Percentiles rank a stretch among this genome's conserved stretches.
phyloP scores from a whole-genome alignment of 2,329 filamentous ascomycete species.

The Aureobasidium zeae region DNA sequence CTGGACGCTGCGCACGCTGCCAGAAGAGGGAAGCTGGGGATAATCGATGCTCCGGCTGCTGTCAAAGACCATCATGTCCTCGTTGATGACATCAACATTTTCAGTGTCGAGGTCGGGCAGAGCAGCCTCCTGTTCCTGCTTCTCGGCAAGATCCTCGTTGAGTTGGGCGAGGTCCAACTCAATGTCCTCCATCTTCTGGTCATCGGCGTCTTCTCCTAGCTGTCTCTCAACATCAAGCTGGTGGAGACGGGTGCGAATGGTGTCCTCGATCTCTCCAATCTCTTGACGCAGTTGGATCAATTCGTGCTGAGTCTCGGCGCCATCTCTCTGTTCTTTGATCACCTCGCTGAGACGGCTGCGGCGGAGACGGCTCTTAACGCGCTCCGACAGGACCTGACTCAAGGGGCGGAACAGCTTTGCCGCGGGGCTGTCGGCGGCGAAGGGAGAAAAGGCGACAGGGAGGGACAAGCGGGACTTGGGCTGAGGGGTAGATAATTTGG shows the following conservation, averaged over 20 bases:
- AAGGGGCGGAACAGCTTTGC: slow-evolving; percentile 25
- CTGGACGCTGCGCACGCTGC: slow-evolving; percentile 7
- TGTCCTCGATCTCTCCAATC: slow-evolving; percentile 29
- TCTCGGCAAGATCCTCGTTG: slow-evolving; percentile 23
- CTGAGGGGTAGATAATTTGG: slow-evolving; percentile 19
- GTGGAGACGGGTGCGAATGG: slow-evolving; percentile 25
- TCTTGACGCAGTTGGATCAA: slow-evolving; percentile 30
- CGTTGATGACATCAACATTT: slow-evolving; percentile 20
- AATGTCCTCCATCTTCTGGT: slow-evolving; percentile 25
- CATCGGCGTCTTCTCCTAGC: slow-evolving; percentile 31
- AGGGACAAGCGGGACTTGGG: slow-evolving; percentile 27
- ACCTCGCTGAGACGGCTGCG: slow-evolving; percentile 35
- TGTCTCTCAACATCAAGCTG: slow-evolving; percentile 33
- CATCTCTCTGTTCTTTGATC: slow-evolving; percentile 26
- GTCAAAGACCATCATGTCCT: slow-evolving; percentile 28
- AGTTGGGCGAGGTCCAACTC: slow-evolving; percentile 24
- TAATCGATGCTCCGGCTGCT: slow-evolving; percentile 23
- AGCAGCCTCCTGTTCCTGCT: slow-evolving; percentile 9
- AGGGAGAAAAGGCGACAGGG: slow-evolving; percentile 22
- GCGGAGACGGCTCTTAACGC: slow-evolving; percentile 31
- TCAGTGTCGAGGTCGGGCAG: slow-evolving; percentile 17
- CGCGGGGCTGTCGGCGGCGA: slow-evolving; percentile 18
- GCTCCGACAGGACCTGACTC: slow-evolving; percentile 25
- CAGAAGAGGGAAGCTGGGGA: slow-evolving; percentile 20
- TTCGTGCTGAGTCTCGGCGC: slow-evolving; percentile 27